Evolutionary conservation across 2,329 filamentous ascomycete species (phyloP), one percentile per base, ranked within the genome.

Genomic region (Aspergillus ibericus): DNA sequence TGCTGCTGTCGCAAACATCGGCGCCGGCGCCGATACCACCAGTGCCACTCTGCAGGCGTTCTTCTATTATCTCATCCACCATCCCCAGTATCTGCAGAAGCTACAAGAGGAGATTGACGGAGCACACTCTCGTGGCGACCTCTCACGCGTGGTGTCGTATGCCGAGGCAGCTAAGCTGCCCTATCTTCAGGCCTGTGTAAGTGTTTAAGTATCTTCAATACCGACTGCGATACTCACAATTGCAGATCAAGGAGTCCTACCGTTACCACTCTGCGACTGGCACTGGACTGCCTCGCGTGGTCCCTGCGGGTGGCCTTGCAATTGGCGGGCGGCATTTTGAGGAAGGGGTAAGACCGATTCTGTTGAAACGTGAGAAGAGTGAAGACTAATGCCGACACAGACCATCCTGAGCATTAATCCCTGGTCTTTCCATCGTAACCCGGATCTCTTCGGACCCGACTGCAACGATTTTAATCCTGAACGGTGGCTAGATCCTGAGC

Each of bases 11-110:
- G 70, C 63, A 5, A 77, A 68, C 47, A 60, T 78, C 3, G 75
- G 74, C 3, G 76, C 76, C 5, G 76, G 76, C 1, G 68, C 69
- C 0, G 78, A 79, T 53, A 78, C 76, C 1, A 71, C 74, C 9
- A 72, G 70, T 46, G 68, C 72, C 0, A 71, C 71, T 1, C 61
- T 74, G 6, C 73, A 77, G 46, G 68, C 69, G 1, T 70, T 78
- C 18, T 60, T 77, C 20, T 78, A 78, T 56, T 66, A 69, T 34
- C 36, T 79, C 15, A 56, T 78, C 3, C 58, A 61, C 5, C 62
- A 74, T 42, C 63, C 67, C 5, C 16, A 63, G 18, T 55, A 62
- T 48, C 25, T 68, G 15, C 20, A 60, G 7, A 58, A 59, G 9
- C 44, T 68, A 10, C 55, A 46, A 4, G 50, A 59, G n/a, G 68